phyloP scores from a whole-genome alignment of 2,329 filamentous ascomycete genomes.

The Colletotrichum destructivum region DNA sequence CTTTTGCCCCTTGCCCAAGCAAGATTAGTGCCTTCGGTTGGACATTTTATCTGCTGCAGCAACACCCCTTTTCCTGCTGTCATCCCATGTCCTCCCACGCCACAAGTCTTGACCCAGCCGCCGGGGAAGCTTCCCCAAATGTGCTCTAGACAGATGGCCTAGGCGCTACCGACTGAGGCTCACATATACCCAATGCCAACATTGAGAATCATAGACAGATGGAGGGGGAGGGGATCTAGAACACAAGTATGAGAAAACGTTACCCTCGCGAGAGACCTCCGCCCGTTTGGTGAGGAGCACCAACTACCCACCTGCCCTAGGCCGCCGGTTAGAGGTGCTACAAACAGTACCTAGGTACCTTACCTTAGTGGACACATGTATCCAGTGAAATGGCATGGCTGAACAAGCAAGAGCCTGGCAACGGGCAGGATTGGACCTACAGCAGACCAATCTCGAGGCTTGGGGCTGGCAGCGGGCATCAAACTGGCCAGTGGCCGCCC shows the following conservation, averaged over 20 bases:
- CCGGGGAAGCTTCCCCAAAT: conserved; percentile 8
- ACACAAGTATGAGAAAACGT: neutral
- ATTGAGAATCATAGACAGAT: neutral
- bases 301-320: conserved; percentile 4
- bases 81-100: conserved; percentile 38
- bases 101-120: conserved; percentile 26
- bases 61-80: conserved; percentile 31
- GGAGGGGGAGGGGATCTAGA: neutral
- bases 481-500: conserved; percentile 21
- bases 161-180: conserved; percentile 5
- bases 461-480: conserved; percentile 26
- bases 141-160: neutral
- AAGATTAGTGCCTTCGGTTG: conserved; percentile 33
- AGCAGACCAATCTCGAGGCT: conserved; percentile 23
- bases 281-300: conserved; percentile 23
- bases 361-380: conserved; percentile 15
- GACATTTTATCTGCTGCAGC: conserved; percentile 17
- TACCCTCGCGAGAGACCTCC: conserved; percentile 12
- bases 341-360: too few relatives aligned
- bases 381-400: conserved; percentile 21
- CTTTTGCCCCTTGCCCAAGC: conserved; percentile 20
- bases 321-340: conserved; percentile 8
- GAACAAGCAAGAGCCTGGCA: conserved; percentile 33
- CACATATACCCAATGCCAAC: neutral
- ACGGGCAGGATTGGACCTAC: conserved; percentile 6